Evolutionary conservation across 2,329 filamentous ascomycete species (phyloP).

Genomic region (Exophiala spinifera): DNA sequence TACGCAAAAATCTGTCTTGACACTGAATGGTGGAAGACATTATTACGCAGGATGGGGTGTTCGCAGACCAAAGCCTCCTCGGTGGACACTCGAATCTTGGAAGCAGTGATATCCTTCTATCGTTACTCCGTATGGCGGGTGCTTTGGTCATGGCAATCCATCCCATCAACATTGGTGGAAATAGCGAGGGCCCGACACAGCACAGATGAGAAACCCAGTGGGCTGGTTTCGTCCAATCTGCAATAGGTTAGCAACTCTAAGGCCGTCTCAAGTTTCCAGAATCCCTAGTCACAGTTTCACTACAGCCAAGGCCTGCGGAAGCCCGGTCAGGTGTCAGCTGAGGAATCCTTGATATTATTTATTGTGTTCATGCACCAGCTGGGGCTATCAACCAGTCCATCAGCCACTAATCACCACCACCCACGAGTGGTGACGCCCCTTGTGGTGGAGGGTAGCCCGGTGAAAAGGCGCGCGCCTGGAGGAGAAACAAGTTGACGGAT

Average conservation of each 20-base stretch:
- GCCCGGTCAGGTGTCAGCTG: neutral
- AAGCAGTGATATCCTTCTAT: too few relatives aligned
- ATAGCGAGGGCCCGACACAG: neutral
- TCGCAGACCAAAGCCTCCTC: neutral
- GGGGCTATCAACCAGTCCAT: too few relatives aligned
- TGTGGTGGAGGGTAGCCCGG: too few relatives aligned
- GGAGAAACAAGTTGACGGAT: too few relatives aligned
- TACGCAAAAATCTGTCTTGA: too few relatives aligned
- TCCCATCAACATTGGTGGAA: neutral
- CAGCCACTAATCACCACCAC: too few relatives aligned
- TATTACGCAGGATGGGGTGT: too few relatives aligned
- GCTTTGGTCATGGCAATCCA: neutral
- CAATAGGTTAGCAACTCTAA: neutral
- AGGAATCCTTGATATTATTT: neutral
- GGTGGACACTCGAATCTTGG: neutral
- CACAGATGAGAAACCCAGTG: neutral
- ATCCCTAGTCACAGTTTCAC: neutral
- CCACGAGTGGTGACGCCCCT: too few relatives aligned
- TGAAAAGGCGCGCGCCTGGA: too few relatives aligned
- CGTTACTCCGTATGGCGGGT: too few relatives aligned
- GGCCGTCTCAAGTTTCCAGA: neutral
- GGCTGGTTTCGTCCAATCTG: neutral
- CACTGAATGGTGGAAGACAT: too few relatives aligned
- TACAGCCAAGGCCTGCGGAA: neutral
- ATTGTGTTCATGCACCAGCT: neutral